These are phyloP conservation scores for Dioscorea alata DNA, from an alignment of 106 monocot genomes.

Conservation along the genomic window DNA sequence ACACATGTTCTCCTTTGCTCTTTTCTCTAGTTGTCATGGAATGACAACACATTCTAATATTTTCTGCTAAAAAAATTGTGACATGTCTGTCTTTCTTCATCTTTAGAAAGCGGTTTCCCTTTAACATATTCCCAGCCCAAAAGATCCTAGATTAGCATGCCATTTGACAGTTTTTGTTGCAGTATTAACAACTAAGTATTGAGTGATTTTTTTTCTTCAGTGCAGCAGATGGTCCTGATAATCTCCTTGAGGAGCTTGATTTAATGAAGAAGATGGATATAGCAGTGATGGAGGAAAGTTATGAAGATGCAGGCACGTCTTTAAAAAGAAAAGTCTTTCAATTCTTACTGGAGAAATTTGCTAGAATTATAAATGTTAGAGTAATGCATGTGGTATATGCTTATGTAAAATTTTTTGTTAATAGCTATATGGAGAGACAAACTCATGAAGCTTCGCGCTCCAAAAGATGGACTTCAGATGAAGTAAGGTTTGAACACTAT, in stretches of 20 bases:
- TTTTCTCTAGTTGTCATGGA: too few relatives aligned
- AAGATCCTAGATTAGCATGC: too few relatives aligned
- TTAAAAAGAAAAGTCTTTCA: not conserved
- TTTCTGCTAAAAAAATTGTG: too few relatives aligned
- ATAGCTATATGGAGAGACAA: conserved; percentile 41
- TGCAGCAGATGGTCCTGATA: conserved; percentile 54
- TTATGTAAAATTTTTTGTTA: conserved; percentile 3
- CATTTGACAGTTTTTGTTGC: too few relatives aligned
- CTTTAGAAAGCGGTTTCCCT: too few relatives aligned
- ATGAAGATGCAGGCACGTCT: conserved; percentile 49
- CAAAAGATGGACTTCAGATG: conserved; percentile 10
- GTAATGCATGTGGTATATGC: not conserved
- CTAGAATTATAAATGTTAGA: too few relatives aligned
- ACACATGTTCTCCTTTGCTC: too few relatives aligned
- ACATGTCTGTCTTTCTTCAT: too few relatives aligned
- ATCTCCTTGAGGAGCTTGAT: conserved; percentile 47
- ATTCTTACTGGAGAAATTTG: not conserved
- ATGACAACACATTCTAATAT: too few relatives aligned
- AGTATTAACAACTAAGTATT: too few relatives aligned
- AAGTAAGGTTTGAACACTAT: conserved; percentile 9
- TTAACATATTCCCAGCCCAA: too few relatives aligned
- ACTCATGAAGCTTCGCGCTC: conserved; percentile 20
- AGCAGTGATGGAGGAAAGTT: conserved; percentile 54
- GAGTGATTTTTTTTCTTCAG: conserved; percentile 17
- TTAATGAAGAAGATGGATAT: conserved; percentile 41